phyloP scores from a whole-genome alignment of 495 filamentous ascomycete genomes.

The Polyplosphaeria fusca region DNA sequence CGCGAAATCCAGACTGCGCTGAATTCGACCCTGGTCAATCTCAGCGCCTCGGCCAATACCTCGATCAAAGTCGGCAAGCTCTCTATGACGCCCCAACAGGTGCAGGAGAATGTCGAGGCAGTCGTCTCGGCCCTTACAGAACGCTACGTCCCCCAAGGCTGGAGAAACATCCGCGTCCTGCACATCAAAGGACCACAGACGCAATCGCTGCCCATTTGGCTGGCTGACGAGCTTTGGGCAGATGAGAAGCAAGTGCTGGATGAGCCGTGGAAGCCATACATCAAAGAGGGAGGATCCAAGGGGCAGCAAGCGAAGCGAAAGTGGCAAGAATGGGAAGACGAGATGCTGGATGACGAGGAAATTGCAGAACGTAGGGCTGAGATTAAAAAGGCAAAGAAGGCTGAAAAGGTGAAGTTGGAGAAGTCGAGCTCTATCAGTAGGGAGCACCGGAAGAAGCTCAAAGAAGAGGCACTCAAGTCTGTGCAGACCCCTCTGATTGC shows the following conservation, averaged over 20 bases:
- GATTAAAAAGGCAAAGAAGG: constrained; percentile 47
- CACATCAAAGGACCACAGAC: constrained; percentile 88
- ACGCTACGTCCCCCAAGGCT: constrained; percentile 76
- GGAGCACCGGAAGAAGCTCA: constrained; percentile 50
- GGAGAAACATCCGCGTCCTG: constrained; percentile 75
- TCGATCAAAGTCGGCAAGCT: constrained; percentile 56
- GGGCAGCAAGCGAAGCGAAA: constrained; percentile 37
- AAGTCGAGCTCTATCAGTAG: constrained; percentile 36
- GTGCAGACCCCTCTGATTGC: constrained; percentile 30
- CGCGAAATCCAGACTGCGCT: constrained; percentile 70
- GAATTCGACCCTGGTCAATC: constrained; percentile 65
- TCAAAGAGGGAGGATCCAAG: constrained; percentile 42
- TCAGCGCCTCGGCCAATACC: constrained; percentile 53
- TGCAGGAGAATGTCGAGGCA: constrained; percentile 74
- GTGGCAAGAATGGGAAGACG: constrained; percentile 37
- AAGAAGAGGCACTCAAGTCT: constrained; percentile 45
- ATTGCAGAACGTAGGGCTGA: constrained; percentile 3
- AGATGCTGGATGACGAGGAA: constrained; percentile 46
- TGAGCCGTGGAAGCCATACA: constrained; percentile 45
- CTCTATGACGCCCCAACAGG: constrained; percentile 66
- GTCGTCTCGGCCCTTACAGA: constrained; percentile 66
- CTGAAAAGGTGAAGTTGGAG: constrained; percentile 50
- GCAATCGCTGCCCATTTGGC: constrained; percentile 83
- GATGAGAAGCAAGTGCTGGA: constrained; percentile 74
- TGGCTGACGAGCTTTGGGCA: constrained; percentile 85